Evolutionary conservation across 2,329 filamentous ascomycete species (phyloP), one percentile per base, ranked within the genome.

Genomic region (Fusarium mexicanum): DNA sequence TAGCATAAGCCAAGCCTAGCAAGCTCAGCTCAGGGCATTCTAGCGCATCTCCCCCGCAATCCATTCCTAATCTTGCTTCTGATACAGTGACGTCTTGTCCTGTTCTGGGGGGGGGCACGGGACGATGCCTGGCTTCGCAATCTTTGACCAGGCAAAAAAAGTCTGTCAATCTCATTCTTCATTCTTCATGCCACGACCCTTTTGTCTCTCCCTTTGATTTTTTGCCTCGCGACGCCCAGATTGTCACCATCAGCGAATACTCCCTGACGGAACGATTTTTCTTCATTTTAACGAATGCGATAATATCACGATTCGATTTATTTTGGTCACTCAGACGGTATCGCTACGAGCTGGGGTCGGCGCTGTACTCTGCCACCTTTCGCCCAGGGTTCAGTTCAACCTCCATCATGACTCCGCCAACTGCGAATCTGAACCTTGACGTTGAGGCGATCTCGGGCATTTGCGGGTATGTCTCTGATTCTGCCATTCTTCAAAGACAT

Each of bases 391-490:
- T 74, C 51, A 55, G 59, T 70, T 74, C 51, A 55, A 41, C 24
- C 51, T 55, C 26, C 73, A 74, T 72, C 77, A 90, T 90, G 87
- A 87, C 86, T 58, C 88, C 88, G 57, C 87, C 88, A 8, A 88
- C 88, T 26, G 84, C 79, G 43, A 86, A 85, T n/a, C 81, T 90
- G 71, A 92, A 93, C 82, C 87, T 98, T 76, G 93, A 98, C 82
- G 91, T 98, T 69, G 94, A 96, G 80, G 95, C 95, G 69, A 91
- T 98, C 78, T 97, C 94, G 77, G 96, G 96, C 62, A 98, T 98
- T 78, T 95, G 93, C 84, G 96, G 93, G 92, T 93, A 83, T 78
- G 90, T 78, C 20, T 60, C 47, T 83, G 77, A 89, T 78, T 14
- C 26, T 17, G 31, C n/a, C 40, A 35, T 37, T n/a, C 14, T 35